phyloP scores from a whole-genome alignment of 306 rosid species.

The Quillaja saponaria region DNA sequence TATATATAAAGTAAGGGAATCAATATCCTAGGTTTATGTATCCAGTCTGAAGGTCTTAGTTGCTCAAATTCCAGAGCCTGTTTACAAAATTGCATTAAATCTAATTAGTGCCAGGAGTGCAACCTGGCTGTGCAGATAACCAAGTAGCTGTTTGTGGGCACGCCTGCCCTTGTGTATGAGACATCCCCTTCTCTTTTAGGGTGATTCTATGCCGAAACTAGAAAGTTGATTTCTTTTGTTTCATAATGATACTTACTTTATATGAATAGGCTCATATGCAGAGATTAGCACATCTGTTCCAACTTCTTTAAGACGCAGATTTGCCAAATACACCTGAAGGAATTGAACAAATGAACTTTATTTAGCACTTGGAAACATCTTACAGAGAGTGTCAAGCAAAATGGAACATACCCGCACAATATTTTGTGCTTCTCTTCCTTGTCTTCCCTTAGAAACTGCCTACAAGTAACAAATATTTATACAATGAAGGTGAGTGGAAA shows the following conservation, averaged over 20 bases:
- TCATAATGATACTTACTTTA: constrained; percentile 71
- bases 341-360: constrained; percentile 13
- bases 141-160: no score
- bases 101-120: no score
- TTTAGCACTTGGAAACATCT: constrained; percentile 21
- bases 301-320: constrained; percentile 81
- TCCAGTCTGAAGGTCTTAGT: no score
- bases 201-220: no score
- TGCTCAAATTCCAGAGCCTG: no score
- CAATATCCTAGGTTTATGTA: no score
- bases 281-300: constrained; percentile 71
- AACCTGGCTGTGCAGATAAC: no score
- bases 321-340: constrained; percentile 80
- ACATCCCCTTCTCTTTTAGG: no score
- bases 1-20: no score
- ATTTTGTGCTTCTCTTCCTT: constrained; percentile 98
- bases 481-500: constrained; percentile 12
- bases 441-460: constrained; percentile 88
- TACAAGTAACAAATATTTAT: constrained; percentile 23
- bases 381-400: constrained; percentile 1
- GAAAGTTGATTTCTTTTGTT: no score
- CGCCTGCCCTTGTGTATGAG: no score
- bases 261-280: constrained; percentile 84
- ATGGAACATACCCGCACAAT: constrained; percentile 64
- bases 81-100: no score